These are phyloP conservation scores for Malus hybrid DNA, from an alignment of 331 rosid species.

Conservation along the genomic window DNA sequence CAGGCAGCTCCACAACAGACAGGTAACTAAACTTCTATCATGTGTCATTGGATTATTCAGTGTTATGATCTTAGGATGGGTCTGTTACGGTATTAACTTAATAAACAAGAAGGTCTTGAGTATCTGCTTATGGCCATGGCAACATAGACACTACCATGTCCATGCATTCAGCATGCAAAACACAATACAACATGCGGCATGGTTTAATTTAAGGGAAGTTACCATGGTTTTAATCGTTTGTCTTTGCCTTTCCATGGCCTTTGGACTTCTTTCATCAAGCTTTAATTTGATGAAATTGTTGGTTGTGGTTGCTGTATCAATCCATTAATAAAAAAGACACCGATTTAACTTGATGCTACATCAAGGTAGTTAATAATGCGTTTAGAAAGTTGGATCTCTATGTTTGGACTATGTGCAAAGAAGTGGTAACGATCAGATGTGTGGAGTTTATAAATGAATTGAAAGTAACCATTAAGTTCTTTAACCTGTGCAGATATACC, in stretches of 20 bases:
- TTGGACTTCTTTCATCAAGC: background rate
- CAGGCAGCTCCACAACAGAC: constrained; percentile 94
- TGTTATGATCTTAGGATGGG: background rate
- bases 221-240: background rate
- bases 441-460: constrained; percentile 5
- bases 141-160: too few species aligned
- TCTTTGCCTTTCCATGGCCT: background rate
- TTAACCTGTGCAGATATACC: constrained; percentile 64
- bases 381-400: constrained; percentile 1
- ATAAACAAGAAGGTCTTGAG: background rate
- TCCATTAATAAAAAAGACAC: background rate
- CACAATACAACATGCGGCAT: background rate
- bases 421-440: constrained; percentile 1
- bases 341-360: background rate
- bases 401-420: background rate
- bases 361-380: constrained; percentile 5
- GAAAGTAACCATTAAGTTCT: constrained; percentile 23
- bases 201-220: background rate
- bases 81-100: background rate
- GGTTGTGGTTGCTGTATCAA: background rate
- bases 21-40: constrained; percentile 32
- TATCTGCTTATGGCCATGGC: background rate
- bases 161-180: background rate
- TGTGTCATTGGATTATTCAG: background rate
- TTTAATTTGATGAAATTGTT: background rate